Evolutionary conservation across 1,284 basidiomycete species (phyloP).

Genomic region (Paramarasmius palmivorus): DNA sequence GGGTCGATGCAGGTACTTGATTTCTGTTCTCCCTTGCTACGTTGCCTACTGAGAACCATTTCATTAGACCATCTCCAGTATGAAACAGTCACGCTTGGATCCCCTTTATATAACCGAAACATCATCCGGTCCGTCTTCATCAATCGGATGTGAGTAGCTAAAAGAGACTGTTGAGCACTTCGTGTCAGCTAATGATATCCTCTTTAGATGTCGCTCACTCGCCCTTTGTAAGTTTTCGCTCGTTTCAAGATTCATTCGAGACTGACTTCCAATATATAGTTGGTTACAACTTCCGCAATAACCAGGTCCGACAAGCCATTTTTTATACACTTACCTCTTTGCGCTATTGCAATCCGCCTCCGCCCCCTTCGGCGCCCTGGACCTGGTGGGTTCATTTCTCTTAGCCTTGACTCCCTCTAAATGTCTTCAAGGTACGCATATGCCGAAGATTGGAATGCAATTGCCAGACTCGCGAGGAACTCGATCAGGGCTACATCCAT

Average conservation of each 20-base stretch:
- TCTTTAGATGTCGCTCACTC: conserved; percentile 35
- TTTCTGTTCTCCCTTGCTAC: neutral
- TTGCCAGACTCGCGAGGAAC: conserved; percentile 29
- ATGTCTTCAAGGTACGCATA: conserved; percentile 36
- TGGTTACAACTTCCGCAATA: conserved; percentile 38
- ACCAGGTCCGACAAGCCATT: conserved; percentile 26
- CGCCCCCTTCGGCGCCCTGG: neutral
- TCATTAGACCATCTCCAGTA: conserved; percentile 9
- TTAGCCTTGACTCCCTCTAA: too few species aligned
- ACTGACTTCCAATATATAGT: conserved; percentile 25
- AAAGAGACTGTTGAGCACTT: neutral
- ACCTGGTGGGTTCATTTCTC: conserved; percentile 5
- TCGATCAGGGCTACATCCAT: conserved; percentile 26
- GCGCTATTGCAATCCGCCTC: conserved; percentile 13
- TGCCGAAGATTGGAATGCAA: conserved; percentile 32
- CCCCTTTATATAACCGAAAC: neutral
- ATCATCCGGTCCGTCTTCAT: conserved; percentile 10
- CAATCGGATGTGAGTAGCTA: conserved; percentile 10
- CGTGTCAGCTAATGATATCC: conserved; percentile 3
- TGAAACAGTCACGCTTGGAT: neutral
- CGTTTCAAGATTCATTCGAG: conserved; percentile 1
- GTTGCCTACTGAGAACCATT: neutral
- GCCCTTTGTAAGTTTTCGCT: conserved; percentile 32
- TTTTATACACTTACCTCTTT: conserved; percentile 26
- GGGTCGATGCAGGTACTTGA: conserved; percentile 4